Conservation (phyloP, 352 stramenopile species). For the Pythium biforme region DNA sequence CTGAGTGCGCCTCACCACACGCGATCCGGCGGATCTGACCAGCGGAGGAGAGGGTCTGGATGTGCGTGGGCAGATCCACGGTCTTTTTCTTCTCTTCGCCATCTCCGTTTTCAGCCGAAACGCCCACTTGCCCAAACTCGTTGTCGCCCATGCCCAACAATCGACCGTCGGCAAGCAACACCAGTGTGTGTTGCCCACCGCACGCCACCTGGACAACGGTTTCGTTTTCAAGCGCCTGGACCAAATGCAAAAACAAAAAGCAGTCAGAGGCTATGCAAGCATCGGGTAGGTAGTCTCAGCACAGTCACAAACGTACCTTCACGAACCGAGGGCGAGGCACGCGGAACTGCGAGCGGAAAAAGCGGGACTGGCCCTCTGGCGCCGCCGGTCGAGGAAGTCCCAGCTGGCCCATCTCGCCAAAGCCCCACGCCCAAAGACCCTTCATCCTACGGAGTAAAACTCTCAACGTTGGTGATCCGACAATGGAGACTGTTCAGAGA, state of each 20-base stretch:
- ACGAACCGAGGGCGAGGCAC: constrained; percentile 66
- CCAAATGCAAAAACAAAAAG: no score
- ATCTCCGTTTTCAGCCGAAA: constrained; percentile 33
- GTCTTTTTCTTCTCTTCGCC: constrained; percentile 41
- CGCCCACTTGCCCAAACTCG: constrained; percentile 62
- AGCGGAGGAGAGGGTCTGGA: constrained; percentile 11
- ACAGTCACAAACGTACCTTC: constrained; percentile 34
- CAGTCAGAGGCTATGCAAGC: no score
- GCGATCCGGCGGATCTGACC: constrained; percentile 20
- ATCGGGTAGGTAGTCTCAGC: background rate
- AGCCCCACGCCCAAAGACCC: constrained; percentile 76
- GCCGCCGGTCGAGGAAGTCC: constrained; percentile 58
- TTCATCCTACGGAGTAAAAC: constrained; percentile 39
- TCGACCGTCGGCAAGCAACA: constrained; percentile 57
- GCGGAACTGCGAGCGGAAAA: constrained; percentile 79
- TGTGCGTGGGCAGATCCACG: constrained; percentile 26
- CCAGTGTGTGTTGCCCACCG: constrained; percentile 66
- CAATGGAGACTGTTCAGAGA: background rate
- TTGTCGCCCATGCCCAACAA: constrained; percentile 79
- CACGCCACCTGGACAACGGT: constrained; percentile 58
- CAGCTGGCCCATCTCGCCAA: constrained; percentile 66
- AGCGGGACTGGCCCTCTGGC: constrained; percentile 61
- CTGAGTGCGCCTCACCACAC: constrained; percentile 68
- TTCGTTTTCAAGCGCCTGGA: constrained; percentile 53
- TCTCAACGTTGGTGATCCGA: background rate